Conservation (phyloP, 2,329 filamentous ascomycete species). For the Colletotrichum somersetense region DNA sequence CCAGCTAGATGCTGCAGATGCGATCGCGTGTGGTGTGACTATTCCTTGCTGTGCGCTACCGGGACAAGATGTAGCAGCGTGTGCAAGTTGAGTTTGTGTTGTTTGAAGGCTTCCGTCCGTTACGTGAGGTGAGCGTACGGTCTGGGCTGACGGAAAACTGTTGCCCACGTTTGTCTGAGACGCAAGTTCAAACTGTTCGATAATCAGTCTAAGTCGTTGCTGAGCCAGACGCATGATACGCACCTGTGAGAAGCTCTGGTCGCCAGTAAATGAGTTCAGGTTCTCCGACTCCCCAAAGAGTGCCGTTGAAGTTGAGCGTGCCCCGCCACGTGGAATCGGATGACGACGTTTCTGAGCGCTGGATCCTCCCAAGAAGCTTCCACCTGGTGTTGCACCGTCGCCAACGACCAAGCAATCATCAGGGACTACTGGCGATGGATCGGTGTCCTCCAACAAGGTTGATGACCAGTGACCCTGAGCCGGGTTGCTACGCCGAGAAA, state of each 20-base stretch:
- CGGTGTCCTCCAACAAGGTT: background rate
- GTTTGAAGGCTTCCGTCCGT: background rate
- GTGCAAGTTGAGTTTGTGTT: background rate
- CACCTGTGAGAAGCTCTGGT: slow-evolving; percentile 9
- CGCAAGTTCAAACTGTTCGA: slow-evolving; percentile 9
- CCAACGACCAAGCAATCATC: background rate
- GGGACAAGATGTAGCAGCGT: background rate
- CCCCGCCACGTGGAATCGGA: background rate
- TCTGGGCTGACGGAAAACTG: background rate
- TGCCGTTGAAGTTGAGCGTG: background rate
- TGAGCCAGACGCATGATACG: background rate
- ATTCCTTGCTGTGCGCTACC: background rate
- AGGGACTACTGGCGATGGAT: background rate
- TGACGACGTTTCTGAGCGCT: background rate
- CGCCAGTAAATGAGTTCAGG: background rate
- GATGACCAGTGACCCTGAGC: slow-evolving; percentile 5
- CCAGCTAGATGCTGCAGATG: background rate
- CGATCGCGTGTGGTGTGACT: background rate
- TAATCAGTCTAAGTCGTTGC: background rate
- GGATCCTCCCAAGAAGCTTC: background rate
- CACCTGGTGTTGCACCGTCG: background rate
- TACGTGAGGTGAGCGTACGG: background rate
- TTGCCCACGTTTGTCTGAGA: background rate
- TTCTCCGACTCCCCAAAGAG: background rate
- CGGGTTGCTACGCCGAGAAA: background rate